phyloP scores from a whole-genome alignment of 176 grass and related monocot genomes.

The Oryza rufipogon region DNA sequence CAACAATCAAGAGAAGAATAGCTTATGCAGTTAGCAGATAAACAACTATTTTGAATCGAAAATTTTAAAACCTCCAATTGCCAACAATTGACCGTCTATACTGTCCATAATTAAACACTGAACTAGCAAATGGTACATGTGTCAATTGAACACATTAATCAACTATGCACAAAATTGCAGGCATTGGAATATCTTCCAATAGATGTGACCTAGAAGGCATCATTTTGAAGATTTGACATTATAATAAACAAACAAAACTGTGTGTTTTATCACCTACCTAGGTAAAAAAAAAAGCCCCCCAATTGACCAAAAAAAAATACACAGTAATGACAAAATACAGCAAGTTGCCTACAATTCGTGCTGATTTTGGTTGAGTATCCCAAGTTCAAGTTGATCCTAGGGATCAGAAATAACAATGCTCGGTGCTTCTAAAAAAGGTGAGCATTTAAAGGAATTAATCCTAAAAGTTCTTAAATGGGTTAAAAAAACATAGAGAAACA shows the following conservation, averaged over 20 bases:
- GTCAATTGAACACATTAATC: constrained; percentile 1
- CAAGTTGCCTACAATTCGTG: background rate
- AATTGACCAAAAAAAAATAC: background rate
- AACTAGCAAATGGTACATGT: background rate
- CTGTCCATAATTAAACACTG: constrained; percentile 8
- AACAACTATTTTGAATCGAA: constrained; percentile 12
- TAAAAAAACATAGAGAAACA: background rate
- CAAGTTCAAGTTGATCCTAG: constrained; percentile 10
- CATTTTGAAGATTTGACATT: background rate
- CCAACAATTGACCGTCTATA: background rate
- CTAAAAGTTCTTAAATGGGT: background rate
- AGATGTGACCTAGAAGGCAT: background rate
- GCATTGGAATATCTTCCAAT: background rate
- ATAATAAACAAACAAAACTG: background rate
- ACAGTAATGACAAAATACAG: background rate
- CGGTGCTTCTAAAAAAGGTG: background rate
- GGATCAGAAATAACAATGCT: background rate
- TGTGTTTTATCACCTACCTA: background rate
- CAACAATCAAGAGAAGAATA: constrained; percentile 21
- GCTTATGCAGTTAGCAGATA: constrained; percentile 19
- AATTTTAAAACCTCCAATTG: constrained; percentile 1
- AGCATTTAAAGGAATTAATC: background rate
- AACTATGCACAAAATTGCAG: background rate
- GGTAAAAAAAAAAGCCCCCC: background rate
- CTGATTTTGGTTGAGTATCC: background rate